phyloP scores from a whole-genome alignment of 805 yeast genomes.

The Candida sanyiensis region DNA sequence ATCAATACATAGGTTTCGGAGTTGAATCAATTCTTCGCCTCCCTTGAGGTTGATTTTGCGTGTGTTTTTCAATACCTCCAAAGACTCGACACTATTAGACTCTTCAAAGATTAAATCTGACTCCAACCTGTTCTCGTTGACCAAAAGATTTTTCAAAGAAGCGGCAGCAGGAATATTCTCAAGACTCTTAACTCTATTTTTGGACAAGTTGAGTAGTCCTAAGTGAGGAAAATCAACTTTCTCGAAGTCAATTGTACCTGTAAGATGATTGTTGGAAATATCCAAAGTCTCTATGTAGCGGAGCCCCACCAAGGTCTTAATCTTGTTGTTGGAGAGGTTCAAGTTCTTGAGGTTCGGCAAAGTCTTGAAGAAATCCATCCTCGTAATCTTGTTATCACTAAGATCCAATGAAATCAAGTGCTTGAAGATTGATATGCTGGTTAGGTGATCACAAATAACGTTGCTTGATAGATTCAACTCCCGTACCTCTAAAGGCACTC shows the following conservation, averaged over 20 bases:
- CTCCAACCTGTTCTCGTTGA: slow-evolving; percentile 4
- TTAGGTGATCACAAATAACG: slow-evolving; percentile 19
- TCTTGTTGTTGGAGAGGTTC: slow-evolving; percentile 30
- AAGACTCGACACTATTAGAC: background rate
- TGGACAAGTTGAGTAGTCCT: slow-evolving; percentile 12
- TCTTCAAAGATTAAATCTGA: background rate
- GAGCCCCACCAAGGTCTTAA: slow-evolving; percentile 23
- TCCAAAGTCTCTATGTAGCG: slow-evolving; percentile 30
- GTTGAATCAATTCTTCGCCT: background rate
- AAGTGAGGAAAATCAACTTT: slow-evolving; percentile 14
- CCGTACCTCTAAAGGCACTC: slow-evolving; percentile 15
- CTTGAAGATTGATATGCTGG: slow-evolving; percentile 14
- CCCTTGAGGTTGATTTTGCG: background rate
- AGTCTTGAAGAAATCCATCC: slow-evolving; percentile 25
- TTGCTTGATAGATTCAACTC: slow-evolving; percentile 15
- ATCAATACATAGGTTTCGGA: slow-evolving; percentile 8
- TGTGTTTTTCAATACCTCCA: slow-evolving; percentile 6
- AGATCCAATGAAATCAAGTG: slow-evolving; percentile 31
- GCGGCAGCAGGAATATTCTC: background rate
- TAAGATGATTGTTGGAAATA: slow-evolving; percentile 32
- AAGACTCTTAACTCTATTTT: slow-evolving; percentile 12
- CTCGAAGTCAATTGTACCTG: slow-evolving; percentile 9
- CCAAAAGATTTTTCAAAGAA: background rate
- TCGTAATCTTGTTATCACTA: slow-evolving; percentile 35
- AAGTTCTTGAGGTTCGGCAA: slow-evolving; percentile 24